Base-by-base conservation (phyloP, 768 basidiomycete species). In the Russula vinacea region DNA sequence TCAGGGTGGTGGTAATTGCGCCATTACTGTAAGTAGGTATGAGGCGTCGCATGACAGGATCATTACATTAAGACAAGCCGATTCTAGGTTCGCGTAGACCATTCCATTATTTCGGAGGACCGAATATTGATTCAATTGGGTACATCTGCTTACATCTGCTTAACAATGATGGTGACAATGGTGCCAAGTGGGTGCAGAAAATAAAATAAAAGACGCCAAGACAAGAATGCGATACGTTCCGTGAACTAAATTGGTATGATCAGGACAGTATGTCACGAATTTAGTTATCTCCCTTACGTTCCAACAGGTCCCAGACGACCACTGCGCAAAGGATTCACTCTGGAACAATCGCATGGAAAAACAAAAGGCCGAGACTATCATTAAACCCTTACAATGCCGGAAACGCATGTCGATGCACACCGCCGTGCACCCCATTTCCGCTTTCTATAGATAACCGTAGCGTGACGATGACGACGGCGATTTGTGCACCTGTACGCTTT, bases 21-120 rank as follows among this genome's bases (percentile, higher is more conserved):
- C 56, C 56, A 32, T 58, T 58, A 58, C 56, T 58, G n/a, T 4
- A 58, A 35, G 44, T 22, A 32, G 56, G n/a, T n/a, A 26, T 37
- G 16, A 39, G 35, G 1, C 35, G 29, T 29, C 29, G 29, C 29
- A 29, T 52, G 51, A 52, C 26, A 32, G 32, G 44, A 44, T 44
- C 44, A 19, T 19, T n/a, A 6, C 17, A n/a, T 22, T 6, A 50
- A 10, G 7, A 50, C 14, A 9, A 17, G 14, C 26, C 14, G 3
- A 29, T 50, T 17, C 50, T 19, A 17, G 14, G 29, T n/a, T 51
- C 50, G 17, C 6, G 22, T 42, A 14, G 49, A 10, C 11, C 22
- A n/a, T 6, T 53, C n/a, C 19, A 13, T 22, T 32, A 29, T 29
- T 32, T 29, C 26, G 7, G 5, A 4, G 35, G 16, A 14, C 22